Evolutionary conservation across 163 green algal species (phyloP).

Genomic region (Scenedesmus sp.): DNA sequence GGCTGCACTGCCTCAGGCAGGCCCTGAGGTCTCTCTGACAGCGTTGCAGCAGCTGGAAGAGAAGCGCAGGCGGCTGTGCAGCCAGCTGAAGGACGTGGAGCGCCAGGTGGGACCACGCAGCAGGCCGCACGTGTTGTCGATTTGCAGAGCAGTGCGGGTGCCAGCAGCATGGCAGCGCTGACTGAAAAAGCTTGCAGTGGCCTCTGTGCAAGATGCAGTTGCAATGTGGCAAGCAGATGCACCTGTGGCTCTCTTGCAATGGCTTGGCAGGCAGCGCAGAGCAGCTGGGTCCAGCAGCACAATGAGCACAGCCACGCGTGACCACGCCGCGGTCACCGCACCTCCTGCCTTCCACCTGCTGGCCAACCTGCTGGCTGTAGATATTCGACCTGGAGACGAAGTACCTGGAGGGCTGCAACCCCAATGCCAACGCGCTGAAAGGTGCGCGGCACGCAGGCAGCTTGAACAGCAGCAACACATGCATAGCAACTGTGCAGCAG

Average conservation of each 20-base stretch:
- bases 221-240: background rate
- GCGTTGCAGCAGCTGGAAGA: background rate
- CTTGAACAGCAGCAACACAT: background rate
- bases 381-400: constrained; percentile 16
- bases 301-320: background rate
- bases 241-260: background rate
- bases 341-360: background rate
- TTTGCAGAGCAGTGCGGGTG: background rate
- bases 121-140: background rate
- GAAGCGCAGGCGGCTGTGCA: background rate
- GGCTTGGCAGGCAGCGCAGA: background rate
- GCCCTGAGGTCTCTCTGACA: background rate
- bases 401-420: constrained; percentile 25
- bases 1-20: background rate
- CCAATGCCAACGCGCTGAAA: background rate
- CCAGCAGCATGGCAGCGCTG: background rate
- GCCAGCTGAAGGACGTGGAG: background rate
- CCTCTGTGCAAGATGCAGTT: background rate
- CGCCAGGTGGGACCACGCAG: background rate
- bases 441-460: background rate
- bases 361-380: background rate
- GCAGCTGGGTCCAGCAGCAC: background rate
- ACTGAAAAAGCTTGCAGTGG: background rate
- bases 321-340: background rate
- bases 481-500: background rate